These are phyloP conservation scores for Fusarium torreyae DNA, from an alignment of 2,329 filamentous ascomycete species.

Conservation along the genomic window DNA sequence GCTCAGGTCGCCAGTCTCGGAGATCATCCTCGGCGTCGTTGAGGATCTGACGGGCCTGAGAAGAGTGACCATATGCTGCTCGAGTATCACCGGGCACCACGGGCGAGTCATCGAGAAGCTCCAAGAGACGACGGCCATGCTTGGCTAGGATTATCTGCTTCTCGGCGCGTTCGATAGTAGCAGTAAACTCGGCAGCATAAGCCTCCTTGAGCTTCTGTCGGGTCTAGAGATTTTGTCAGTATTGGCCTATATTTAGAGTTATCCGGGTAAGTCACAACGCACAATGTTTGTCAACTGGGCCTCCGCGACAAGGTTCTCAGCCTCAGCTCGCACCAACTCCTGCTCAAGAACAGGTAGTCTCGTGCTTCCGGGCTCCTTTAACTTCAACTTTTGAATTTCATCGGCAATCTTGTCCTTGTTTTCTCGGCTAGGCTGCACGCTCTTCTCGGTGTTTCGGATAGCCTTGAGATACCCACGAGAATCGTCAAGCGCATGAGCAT, in stretches of 20 bases:
- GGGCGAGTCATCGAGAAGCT: constrained; percentile 89
- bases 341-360: constrained; percentile 91
- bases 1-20: constrained; percentile 76
- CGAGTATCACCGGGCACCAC: constrained; percentile 88
- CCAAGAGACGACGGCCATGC: constrained; percentile 87
- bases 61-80: constrained; percentile 74
- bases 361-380: constrained; percentile 89
- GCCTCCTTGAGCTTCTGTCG: constrained; percentile 97
- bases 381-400: constrained; percentile 92
- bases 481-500: constrained; percentile 89
- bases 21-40: constrained; percentile 95
- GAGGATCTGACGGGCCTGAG: constrained; percentile 85
- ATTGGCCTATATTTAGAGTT: background rate
- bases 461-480: constrained; percentile 87
- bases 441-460: constrained; percentile 95
- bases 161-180: constrained; percentile 94
- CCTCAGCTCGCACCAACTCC: constrained; percentile 95
- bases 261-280: constrained; percentile 55
- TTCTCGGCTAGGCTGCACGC: constrained; percentile 92
- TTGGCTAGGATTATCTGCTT: constrained; percentile 96
- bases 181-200: constrained; percentile 88
- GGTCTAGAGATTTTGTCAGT: constrained; percentile 71
- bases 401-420: constrained; percentile 90
- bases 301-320: constrained; percentile 95
- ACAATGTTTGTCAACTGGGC: constrained; percentile 96